Conservation (phyloP, 2,329 filamentous ascomycete genomes). For the Talaromyces islandicus region DNA sequence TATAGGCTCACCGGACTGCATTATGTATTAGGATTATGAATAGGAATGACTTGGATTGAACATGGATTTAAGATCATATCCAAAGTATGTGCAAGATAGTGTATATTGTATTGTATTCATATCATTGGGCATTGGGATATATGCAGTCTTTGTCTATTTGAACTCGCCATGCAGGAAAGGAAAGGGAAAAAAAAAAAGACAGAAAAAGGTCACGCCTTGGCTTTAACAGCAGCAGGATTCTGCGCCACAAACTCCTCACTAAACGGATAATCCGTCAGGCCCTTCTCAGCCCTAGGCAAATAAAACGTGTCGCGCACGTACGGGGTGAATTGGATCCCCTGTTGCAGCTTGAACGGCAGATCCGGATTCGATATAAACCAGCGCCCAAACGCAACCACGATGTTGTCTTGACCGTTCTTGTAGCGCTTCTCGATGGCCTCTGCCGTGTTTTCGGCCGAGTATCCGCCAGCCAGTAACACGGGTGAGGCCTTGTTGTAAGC, state of each 20-base stretch:
- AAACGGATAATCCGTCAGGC: constrained; percentile 30
- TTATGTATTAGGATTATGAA: background rate
- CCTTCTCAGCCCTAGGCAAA: constrained; percentile 1
- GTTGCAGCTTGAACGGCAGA: constrained; percentile 16
- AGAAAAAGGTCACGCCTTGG: background rate
- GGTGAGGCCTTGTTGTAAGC: constrained; percentile 2
- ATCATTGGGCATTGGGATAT: background rate
- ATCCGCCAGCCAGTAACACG: constrained; percentile 1
- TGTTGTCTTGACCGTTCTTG: background rate
- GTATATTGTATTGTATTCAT: background rate
- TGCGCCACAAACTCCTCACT: constrained; percentile 19
- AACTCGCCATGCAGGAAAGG: background rate
- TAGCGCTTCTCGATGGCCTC: constrained; percentile 14
- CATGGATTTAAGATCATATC: no score
- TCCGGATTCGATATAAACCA: constrained; percentile 22
- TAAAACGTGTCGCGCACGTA: constrained; percentile 19
- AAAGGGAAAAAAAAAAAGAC: background rate
- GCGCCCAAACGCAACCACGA: constrained; percentile 28
- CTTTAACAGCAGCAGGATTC: background rate
- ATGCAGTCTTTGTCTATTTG: background rate
- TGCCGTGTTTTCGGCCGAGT: background rate
- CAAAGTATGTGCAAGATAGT: background rate
- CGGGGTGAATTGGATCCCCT: constrained; percentile 13
- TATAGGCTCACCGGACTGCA: background rate
- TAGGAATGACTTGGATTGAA: background rate